Evolutionary conservation across 2,329 filamentous ascomycete species (phyloP), one percentile per base, ranked within the genome.

Genomic region (Nigrograna mackinnonii): DNA sequence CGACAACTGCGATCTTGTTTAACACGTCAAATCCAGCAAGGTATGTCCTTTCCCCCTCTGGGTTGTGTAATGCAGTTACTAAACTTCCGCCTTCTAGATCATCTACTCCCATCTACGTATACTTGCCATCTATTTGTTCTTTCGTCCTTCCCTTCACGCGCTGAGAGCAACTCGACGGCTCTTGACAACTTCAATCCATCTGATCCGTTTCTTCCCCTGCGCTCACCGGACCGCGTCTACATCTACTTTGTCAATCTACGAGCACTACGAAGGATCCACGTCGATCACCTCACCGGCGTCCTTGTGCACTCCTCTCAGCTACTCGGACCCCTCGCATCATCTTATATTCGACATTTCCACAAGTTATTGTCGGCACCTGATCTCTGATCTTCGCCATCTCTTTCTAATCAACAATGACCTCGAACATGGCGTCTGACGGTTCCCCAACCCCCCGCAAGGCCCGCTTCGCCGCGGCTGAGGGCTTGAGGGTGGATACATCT

Each of bases 361-460:
- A 57, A 50, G 52, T 50, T 48, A 47, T n/a, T n/a, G n/a, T n/a
- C 37, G 51, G 42, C 50, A 46, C 32, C 43, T 22, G 50, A 62
- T 64, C 52, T 54, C 49, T 44, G 44, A 67, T 66, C 55, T 65
- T 48, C 58, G 51, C 37, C 54, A 60, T 62, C 57, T 36, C 16
- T 22, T 34, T 50, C 40, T 44, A 32, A 52, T 39, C 52, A 47
- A 47, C 43, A 44, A 67, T 68, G 64, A 66, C 55, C 57, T 60
- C 59, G 60, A 69, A 64, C 43, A 68, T 70, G 50, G 64, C 67
- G 48, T 65, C 66, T 43, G 66, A 69, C 50, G 68, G 68, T 19
- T 72, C 69, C 37, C 68, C 69, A 21, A 70, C 68, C 24, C 69
- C 67, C 21, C 68, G 68, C 56, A 72, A 72, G 46, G 54, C 53